A percentile compares a stretch with the other conserved stretches of the same genome.
Conservation (phyloP, 345 rosid species). For the Citrus medica region DNA sequence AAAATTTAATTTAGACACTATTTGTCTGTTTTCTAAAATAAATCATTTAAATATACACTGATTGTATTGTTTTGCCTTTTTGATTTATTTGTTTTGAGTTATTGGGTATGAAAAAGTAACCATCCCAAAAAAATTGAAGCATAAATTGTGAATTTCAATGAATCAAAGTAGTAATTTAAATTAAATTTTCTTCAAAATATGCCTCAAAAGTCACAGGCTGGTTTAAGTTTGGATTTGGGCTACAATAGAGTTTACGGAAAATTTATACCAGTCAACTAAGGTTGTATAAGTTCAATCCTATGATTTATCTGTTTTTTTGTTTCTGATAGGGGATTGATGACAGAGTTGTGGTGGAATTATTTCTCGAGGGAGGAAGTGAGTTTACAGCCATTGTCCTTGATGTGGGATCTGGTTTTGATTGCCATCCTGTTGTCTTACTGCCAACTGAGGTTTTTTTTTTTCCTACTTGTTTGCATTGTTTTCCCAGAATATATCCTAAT, state of each 20-base stretch:
- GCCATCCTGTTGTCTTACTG: conserved; percentile 72
- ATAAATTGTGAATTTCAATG: background rate
- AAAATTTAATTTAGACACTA: background rate
- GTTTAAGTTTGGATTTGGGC: conserved; percentile 9
- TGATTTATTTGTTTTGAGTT: background rate
- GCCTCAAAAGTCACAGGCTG: conserved; percentile 9
- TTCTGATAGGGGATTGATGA: conserved; percentile 74
- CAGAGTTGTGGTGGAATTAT: conserved; percentile 68
- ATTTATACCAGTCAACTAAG: background rate
- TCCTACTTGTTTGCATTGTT: background rate
- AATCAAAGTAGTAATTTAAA: background rate
- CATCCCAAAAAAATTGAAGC: background rate
- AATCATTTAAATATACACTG: background rate
- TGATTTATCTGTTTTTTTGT: conserved; percentile 7
- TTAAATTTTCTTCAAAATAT: conserved; percentile 1
- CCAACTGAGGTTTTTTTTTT: conserved; percentile 71
- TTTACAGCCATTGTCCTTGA: conserved; percentile 93
- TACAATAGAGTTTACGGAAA: background rate
- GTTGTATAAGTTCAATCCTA: conserved; percentile 6
- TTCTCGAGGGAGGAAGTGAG: conserved; percentile 84
- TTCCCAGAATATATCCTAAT: background rate
- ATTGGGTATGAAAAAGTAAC: background rate
- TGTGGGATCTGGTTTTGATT: conserved; percentile 73
- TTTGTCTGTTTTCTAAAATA: background rate
- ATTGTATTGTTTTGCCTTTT: background rate